Base-by-base conservation (phyloP, 2,329 filamentous ascomycete genomes). In the Purpureocillium takamizusanense region DNA sequence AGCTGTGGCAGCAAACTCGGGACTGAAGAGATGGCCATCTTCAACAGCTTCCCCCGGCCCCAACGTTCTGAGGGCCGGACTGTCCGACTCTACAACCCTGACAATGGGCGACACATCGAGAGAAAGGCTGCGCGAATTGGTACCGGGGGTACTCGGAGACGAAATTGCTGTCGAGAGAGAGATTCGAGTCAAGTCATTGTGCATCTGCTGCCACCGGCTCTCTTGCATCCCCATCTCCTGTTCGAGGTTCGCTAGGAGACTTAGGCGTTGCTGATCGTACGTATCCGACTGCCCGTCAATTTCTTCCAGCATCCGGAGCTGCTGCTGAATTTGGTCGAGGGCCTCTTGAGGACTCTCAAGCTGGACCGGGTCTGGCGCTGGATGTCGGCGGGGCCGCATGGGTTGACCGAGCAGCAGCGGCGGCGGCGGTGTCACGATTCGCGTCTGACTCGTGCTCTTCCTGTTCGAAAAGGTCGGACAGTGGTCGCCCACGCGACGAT, bases 181-280 rank as follows among this genome's bases (percentile, higher is more conserved):
- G 46, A 72, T 66, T 40, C 67, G 67, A 37, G 62, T 59, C 31
- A 78, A 52, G 29, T 70, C 67, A 18, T 67, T 59, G 40, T 75
- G 74, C 58, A 81, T 67, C 36, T 69, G 60, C 40, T 72, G 68
- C 78, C 78, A 82, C 46, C 72, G 69, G 38, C 65, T 65, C 50
- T 78, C 74, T 50, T 82, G 72, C 45, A 67, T 55, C 1, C 70
- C 74, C 67, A 82, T 76, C 53, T 83, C 78, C 43, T 61, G 63
- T 50, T 83, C 78, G 2, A 83, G 59, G 42, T 76, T 70, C 25
- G 74, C 69, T 2, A 83, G 59, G 3, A 80, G 62, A 27, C 62
- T 65, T 41, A 72, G 56, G 21, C 67, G 61, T 39, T 62, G 62
- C 12, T 60, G 57, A 21, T 66, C 57, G 44, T 57, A 66, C 38